Evolutionary conservation across 164 flowering plant species (phyloP), one percentile per base, ranked within the genome.

Genomic region (Aristolochia contorta): DNA sequence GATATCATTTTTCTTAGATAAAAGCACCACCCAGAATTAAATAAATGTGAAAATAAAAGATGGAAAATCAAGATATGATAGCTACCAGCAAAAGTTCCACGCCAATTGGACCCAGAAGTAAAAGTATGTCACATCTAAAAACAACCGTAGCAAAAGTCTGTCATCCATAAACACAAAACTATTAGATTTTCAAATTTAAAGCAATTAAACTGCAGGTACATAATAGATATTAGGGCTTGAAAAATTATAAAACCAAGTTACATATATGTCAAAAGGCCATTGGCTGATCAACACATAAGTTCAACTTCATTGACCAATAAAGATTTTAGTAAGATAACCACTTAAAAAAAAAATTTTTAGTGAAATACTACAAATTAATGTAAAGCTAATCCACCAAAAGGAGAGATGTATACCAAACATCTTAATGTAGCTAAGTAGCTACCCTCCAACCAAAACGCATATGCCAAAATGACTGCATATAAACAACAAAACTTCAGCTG

Each of bases 91-190:
- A 73, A 64, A 94, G 79, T 67, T 69, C 74, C 33, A 90, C 70
- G 57, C 91, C 95, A 65, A 94, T 69, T 67, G 97, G 95, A 32
- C 88, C 57, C 70, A 87, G 79, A 56, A 94, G 91, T 56, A 91
- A 63, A 65, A 91, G 62, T 56, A 82, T 79, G 65, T 94, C 99
- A 63, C 99, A 94, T 87, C 99, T 75, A 68, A 94, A 90, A 68
- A 89, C 57, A n/a, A 84, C 20, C 64, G 91, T 83, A 24, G 93
- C 89, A 73, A 84, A 84, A 66, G 90, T 77, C 99, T 93, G 85
- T 68, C 56, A 67, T 68, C 45, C 22, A 67, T 12, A 60, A 69
- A 64, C 41, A 56, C 10, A 57, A 62, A 53, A 46, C 15, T 0
- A 50, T 19, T 9, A 65, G 47, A 53, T 53, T 37, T 37, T 37